phyloP scores from a whole-genome alignment of 116 monocot genomes.

The Trichopus zeylanicus region DNA sequence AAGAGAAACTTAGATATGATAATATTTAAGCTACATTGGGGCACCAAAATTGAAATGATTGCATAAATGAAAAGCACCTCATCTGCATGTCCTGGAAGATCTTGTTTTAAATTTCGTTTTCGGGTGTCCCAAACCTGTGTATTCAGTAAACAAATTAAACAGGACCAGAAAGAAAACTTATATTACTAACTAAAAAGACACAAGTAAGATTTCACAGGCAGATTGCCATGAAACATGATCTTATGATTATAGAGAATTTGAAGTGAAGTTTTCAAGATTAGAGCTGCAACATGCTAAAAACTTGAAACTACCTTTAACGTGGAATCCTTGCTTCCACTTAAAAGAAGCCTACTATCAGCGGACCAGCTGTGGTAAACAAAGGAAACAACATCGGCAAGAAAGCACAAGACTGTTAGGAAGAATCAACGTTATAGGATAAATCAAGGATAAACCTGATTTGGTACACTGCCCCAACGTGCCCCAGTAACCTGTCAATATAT shows the following conservation, averaged over 20 bases:
- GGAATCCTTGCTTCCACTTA: constrained; percentile 99
- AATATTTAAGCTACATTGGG: background rate
- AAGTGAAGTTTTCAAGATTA: no score
- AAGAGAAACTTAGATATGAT: constrained; percentile 1
- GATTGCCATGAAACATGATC: no score
- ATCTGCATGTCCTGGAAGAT: constrained; percentile 96
- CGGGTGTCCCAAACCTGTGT: constrained; percentile 87
- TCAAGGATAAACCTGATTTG: constrained; percentile 56
- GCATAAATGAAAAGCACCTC: constrained; percentile 39
- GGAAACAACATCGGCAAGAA: background rate
- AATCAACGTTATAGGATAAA: background rate
- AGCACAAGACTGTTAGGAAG: background rate
- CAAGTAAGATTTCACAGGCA: no score
- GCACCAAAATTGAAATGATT: background rate
- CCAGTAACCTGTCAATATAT: constrained; percentile 73
- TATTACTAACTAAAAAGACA: no score
- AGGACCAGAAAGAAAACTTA: no score
- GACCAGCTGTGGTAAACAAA: constrained; percentile 65
- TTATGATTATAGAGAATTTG: no score
- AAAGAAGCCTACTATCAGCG: constrained; percentile 91
- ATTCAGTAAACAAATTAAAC: background rate
- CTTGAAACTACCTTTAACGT: constrained; percentile 66
- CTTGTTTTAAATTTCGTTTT: constrained; percentile 78
- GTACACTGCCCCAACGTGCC: constrained; percentile 95
- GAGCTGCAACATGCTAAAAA: background rate